A percentile compares a stretch with the other conserved stretches of the same genome.
phyloP scores from a whole-genome alignment of 2,329 filamentous ascomycete species.

The Fusarium pseudoanthophilum region DNA sequence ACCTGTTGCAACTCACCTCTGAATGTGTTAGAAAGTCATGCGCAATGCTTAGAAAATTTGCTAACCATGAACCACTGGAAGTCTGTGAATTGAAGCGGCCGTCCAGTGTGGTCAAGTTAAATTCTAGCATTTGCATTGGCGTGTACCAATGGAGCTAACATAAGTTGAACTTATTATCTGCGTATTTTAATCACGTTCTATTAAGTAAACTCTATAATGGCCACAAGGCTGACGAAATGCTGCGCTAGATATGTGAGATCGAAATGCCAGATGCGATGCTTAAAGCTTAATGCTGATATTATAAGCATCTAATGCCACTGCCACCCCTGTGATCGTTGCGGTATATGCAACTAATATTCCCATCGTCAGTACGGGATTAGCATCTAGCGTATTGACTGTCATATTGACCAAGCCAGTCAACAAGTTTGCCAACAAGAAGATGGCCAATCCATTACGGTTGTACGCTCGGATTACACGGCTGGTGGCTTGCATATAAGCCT shows the following conservation, averaged over 20 bases:
- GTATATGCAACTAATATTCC: conserved; percentile 80
- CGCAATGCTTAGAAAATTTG: not conserved
- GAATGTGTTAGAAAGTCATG: not conserved
- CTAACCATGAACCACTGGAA: not conserved
- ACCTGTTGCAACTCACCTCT: not conserved
- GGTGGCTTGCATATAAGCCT: conserved; percentile 75
- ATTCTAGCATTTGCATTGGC: not conserved
- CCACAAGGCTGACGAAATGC: not conserved
- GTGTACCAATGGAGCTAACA: not conserved
- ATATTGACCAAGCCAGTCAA: conserved; percentile 91
- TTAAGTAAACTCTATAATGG: not conserved
- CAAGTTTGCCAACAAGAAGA: conserved; percentile 90
- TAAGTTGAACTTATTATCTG: not conserved
- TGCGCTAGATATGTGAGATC: not conserved
- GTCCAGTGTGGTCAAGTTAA: not conserved
- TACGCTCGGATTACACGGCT: conserved; percentile 84
- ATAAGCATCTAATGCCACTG: conserved; percentile 72
- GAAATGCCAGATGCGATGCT: conserved; percentile 9
- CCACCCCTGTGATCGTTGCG: conserved; percentile 71
- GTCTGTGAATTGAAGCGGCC: not conserved
- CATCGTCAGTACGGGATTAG: conserved; percentile 73
- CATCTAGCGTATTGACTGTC: conserved; percentile 82
- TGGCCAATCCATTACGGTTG: conserved; percentile 85
- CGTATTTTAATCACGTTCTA: not conserved
- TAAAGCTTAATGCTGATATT: conserved; percentile 78